Evolutionary conservation across 768 basidiomycete species (phyloP).

Genomic region (Boletus rubescentipes): DNA sequence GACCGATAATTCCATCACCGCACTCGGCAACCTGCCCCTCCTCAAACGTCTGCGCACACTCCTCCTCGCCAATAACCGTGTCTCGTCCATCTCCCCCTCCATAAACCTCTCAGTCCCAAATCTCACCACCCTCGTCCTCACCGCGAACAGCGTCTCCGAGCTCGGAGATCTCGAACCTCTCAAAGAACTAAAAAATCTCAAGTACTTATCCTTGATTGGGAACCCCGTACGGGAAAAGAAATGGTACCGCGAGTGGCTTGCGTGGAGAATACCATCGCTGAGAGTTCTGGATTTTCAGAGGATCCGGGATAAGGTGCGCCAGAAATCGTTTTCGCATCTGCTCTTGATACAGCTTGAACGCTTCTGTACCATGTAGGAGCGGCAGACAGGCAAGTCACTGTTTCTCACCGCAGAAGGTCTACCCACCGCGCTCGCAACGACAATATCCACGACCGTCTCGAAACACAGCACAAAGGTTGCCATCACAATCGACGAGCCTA

Average conservation of each 20-base stretch:
- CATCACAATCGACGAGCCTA: conserved; percentile 79
- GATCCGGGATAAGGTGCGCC: conserved; percentile 89
- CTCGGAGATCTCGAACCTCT: conserved; percentile 85
- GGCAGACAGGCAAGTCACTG: conserved; percentile 65
- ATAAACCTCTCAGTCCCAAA: conserved; percentile 84
- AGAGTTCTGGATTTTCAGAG: conserved; percentile 95
- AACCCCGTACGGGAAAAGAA: conserved; percentile 89
- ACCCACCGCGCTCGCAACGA: conserved; percentile 77
- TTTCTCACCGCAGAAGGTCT: conserved; percentile 82
- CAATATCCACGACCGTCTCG: conserved; percentile 71
- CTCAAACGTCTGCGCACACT: conserved; percentile 83
- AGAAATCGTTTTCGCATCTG: conserved; percentile 29
- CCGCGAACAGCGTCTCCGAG: conserved; percentile 77
- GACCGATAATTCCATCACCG: conserved; percentile 85
- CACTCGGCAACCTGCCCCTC: conserved; percentile 82
- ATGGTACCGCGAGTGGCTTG: conserved; percentile 97
- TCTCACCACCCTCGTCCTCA: conserved; percentile 78
- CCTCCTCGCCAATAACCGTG: conserved; percentile 87
- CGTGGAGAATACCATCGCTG: conserved; percentile 81
- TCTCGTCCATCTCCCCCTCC: conserved; percentile 78
- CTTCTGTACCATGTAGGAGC: conserved; percentile 57
- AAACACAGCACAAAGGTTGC: conserved; percentile 59
- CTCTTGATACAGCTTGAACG: conserved; percentile 28
- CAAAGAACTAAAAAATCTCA: conserved; percentile 70
- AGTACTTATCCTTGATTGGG: conserved; percentile 74